Base-by-base conservation (phyloP, 305 asterid genomes). In the Rubia peregrina region DNA sequence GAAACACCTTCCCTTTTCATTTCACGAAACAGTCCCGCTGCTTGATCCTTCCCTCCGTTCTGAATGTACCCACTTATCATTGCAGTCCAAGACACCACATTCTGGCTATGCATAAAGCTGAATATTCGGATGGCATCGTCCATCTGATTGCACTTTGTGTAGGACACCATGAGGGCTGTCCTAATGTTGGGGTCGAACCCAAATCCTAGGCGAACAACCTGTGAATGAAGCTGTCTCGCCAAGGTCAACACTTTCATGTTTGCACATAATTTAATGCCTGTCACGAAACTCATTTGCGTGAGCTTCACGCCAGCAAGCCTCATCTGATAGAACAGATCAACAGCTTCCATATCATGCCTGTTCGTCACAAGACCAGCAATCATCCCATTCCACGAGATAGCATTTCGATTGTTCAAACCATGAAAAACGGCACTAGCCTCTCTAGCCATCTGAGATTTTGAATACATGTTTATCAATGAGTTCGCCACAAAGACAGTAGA, bases 341-440 rank as follows among this genome's bases (percentile, higher is more conserved):
- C 83, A 66, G 96, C 96, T 77, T 87, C 90, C 48, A 78, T 63
- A 33, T 85, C 84, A 75, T 81, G 88, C 40, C 96, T 92, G 17
- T 88, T 91, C 10, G 75, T 71, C 55, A 86, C 78, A 73, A 94
- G 88, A 74, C 96, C 98, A 59, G 95, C 79, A 71, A 94, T 87
- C 98, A 94, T 87, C 74, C 93, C 92, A 75, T 91, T 94, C 99
- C 98, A 94, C 56, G 99, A 91, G 69, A 89, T 89, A 53, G 85
- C 77, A 74, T 85, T 90, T 73, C 78, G 81, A 70, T 68, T 80
- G 60, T 80, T 85, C 66, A 85, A 83, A 61, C 80, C 75, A 61
- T 80, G 80, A 82, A 91, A 91, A 61, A 86, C 87, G 63, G 69
- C 59, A 67, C 66, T 83, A 55, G 98, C 98, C 77, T 88, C 95